Conservation (phyloP, 2,329 filamentous ascomycete species). For the Exophiala sp. region DNA sequence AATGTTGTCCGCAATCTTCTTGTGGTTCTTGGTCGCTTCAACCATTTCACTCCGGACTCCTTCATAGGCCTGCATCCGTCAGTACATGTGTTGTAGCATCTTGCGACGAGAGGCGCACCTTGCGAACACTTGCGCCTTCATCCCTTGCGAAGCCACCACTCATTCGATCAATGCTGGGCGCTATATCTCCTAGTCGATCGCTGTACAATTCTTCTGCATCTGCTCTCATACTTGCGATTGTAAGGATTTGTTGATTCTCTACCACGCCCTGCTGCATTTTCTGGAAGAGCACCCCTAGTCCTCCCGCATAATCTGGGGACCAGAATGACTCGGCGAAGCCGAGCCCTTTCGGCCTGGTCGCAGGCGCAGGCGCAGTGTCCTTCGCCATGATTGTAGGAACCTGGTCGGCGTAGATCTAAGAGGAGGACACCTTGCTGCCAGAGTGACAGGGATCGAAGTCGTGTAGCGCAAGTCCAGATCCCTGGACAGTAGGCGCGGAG, state of each 20-base stretch:
- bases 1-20: conserved; percentile 94
- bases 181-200: conserved; percentile 74
- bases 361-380: conserved; percentile 6
- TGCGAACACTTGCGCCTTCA: conserved; percentile 92
- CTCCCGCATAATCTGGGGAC: conserved; percentile 95
- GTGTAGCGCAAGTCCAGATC: background rate
- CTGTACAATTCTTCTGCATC: conserved; percentile 93
- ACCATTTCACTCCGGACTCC: conserved; percentile 90
- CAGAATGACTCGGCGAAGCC: conserved; percentile 96
- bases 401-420: background rate
- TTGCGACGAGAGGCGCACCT: conserved; percentile 55
- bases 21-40: conserved; percentile 82
- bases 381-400: conserved; percentile 7
- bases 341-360: conserved; percentile 59
- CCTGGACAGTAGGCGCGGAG: background rate
- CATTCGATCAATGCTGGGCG: conserved; percentile 75
- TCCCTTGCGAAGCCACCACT: conserved; percentile 80
- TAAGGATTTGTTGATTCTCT: conserved; percentile 92
- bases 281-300: conserved; percentile 87
- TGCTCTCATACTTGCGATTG: conserved; percentile 86
- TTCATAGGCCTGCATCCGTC: conserved; percentile 71
- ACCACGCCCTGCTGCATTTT: conserved; percentile 95
- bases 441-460: background rate
- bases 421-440: no score
- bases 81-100: background rate